phyloP scores from a whole-genome alignment of 2,329 filamentous ascomycete species.

The Pseudohalonectria lignicola region DNA sequence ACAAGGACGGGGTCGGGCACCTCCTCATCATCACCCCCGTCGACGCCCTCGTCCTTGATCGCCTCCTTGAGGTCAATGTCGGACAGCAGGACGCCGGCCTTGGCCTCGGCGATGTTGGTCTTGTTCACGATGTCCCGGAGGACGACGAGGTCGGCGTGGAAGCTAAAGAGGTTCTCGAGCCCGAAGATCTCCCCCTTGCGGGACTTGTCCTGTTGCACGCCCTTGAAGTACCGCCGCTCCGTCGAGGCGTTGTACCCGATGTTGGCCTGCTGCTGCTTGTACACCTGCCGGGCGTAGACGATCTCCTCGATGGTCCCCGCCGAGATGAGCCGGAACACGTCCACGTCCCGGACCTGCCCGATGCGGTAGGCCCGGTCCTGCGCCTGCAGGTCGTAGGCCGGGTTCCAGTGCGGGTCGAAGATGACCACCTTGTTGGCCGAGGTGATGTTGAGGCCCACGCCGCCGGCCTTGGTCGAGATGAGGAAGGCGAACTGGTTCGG shows the following conservation, averaged over 20 bases:
- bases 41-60: conserved; percentile 43
- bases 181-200: conserved; percentile 94
- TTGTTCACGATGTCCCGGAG: conserved; percentile 96
- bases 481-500: conserved; percentile 86
- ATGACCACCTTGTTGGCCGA: conserved; percentile 98
- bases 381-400: conserved; percentile 85
- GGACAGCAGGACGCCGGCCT: conserved; percentile 70
- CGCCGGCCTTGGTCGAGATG: conserved; percentile 87
- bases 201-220: conserved; percentile 72
- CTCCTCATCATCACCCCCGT: conserved; percentile 29
- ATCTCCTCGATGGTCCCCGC: conserved; percentile 94
- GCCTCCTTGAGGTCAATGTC: conserved; percentile 61
- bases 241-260: conserved; percentile 91
- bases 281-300: conserved; percentile 92
- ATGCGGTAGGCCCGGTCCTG: conserved; percentile 96
- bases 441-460: conserved; percentile 91
- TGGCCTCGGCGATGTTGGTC: conserved; percentile 91
- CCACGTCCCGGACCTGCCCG: conserved; percentile 83
- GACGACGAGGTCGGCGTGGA: conserved; percentile 66
- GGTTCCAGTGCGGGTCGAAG: conserved; percentile 96
- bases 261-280: conserved; percentile 98
- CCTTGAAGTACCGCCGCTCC: conserved; percentile 90
- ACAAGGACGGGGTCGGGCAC: conserved; percentile 24
- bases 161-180: conserved; percentile 74
- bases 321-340: conserved; percentile 86